These are phyloP conservation scores for Filosporella fistucella DNA, from an alignment of 495 filamentous ascomycete genomes.

Conservation along the genomic window DNA sequence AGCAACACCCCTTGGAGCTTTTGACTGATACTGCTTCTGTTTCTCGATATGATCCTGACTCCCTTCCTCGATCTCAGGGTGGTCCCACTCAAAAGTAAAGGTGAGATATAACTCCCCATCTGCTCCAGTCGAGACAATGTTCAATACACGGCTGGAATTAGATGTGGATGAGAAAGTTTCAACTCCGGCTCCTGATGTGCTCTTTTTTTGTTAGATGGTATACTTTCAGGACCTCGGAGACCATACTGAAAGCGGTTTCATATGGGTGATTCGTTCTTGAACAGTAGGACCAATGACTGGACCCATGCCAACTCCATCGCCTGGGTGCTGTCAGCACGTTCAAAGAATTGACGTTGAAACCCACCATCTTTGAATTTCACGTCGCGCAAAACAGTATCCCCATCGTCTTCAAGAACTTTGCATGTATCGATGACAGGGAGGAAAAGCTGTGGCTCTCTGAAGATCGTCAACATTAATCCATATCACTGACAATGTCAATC, in stretches of 20 bases:
- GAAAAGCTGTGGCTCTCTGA: constrained; percentile 42
- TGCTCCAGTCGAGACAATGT: constrained; percentile 44
- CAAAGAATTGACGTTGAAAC: constrained; percentile 8
- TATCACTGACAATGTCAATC: not conserved
- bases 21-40: constrained; percentile 20
- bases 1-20: constrained; percentile 30
- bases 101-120: constrained; percentile 44
- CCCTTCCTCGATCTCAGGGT: constrained; percentile 28
- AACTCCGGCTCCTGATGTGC: not conserved
- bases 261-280: constrained; percentile 14
- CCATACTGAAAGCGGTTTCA: constrained; percentile 6
- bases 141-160: constrained; percentile 21
- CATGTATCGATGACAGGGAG: constrained; percentile 41
- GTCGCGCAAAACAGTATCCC: constrained; percentile 17
- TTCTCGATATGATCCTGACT: constrained; percentile 27
- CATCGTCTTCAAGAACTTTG: constrained; percentile 26
- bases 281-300: constrained; percentile 11
- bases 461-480: not conserved
- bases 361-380: constrained; percentile 31
- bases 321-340: not conserved
- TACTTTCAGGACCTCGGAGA: not conserved
- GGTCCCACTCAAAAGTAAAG: constrained; percentile 49
- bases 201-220: too few species aligned
- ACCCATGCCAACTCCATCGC: constrained; percentile 12
- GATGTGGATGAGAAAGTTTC: constrained; percentile 3